Evolutionary conservation across 2,329 filamentous ascomycete genomes (phyloP), one percentile per base, ranked within the genome.

Genomic region (Xylariaceae sp.): DNA sequence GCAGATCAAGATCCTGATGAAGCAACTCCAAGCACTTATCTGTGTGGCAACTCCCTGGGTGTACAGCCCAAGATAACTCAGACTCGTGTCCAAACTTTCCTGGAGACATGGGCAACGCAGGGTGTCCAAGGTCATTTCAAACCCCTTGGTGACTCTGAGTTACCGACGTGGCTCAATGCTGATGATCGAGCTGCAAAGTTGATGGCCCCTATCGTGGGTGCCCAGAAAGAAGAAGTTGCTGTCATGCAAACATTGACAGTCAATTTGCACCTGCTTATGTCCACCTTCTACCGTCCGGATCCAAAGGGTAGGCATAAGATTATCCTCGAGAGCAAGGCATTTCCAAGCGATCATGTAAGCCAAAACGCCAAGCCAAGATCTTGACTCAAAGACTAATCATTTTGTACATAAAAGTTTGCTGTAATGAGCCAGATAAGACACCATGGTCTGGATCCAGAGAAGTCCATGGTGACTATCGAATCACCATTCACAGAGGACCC

Each of bases 161-260:
- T 74, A 42, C 70, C 71, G 45, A 71, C 77, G 44, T 92, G 86
- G 77, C 68, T 90, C 22, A 73, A 89, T 61, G 79, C 85, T n/a
- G 86, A 89, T 60, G 78, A 81, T 36, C 76, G 75, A 47, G 79
- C 83, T 8, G 77, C 84, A 44, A 72, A 77, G 54, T 73, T 82
- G 53, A 85, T 87, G 67, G 81, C 85, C 10, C 80, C 79, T 7
- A 71, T 92, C 42, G 84, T 92, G 17, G 87, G 87, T 11, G 86
- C 85, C 2, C 67, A 75, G 21, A 66, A 76, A 27, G 75, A 74
- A 42, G 87, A 92, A 63, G 83, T 91, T 4, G 86, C 84, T 14
- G 77, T 89, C 16, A 91, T 91, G 87, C 82, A 86, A 56, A 89
- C 85, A 1, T 65, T 92, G 64, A 91, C 87, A 12, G 83, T 80